phyloP scores from a whole-genome alignment of 352 stramenopile genomes.

The Globisporangium yorkense region DNA sequence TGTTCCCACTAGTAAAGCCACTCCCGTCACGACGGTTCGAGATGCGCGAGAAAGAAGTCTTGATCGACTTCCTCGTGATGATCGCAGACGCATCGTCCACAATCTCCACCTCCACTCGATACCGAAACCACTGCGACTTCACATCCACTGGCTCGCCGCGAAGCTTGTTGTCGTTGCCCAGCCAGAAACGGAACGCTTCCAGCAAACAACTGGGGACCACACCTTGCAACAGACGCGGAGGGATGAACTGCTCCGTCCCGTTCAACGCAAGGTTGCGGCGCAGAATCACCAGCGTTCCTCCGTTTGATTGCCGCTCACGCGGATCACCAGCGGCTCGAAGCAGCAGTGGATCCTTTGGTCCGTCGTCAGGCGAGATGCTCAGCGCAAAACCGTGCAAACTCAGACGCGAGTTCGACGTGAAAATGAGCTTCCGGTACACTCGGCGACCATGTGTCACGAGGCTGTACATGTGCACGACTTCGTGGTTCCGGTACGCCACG shows the following conservation, averaged over 20 bases:
- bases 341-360: constrained; percentile 51
- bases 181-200: constrained; percentile 97
- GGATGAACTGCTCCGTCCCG: constrained; percentile 86
- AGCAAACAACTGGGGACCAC: constrained; percentile 92
- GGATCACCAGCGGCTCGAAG: constrained; percentile 62
- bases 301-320: constrained; percentile 47
- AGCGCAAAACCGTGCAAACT: constrained; percentile 91
- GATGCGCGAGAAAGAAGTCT: constrained; percentile 66
- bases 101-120: constrained; percentile 76
- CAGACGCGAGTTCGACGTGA: constrained; percentile 94
- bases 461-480: constrained; percentile 96
- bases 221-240: constrained; percentile 90
- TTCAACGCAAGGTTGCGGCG: constrained; percentile 60
- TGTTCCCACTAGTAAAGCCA: constrained; percentile 12
- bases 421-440: constrained; percentile 95
- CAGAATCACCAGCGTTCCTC: constrained; percentile 89
- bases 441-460: constrained; percentile 95
- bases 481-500: constrained; percentile 87
- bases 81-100: constrained; percentile 27
- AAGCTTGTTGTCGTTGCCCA: constrained; percentile 93
- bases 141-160: constrained; percentile 89
- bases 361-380: constrained; percentile 53
- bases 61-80: constrained; percentile 60
- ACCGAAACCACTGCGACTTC: constrained; percentile 87
- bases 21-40: constrained; percentile 18